A percentile compares a stretch with the other conserved stretches of the same genome.
These are phyloP conservation scores for Tylopilus sp. DNA, from an alignment of 1,284 basidiomycete genomes.

Conservation along the genomic window DNA sequence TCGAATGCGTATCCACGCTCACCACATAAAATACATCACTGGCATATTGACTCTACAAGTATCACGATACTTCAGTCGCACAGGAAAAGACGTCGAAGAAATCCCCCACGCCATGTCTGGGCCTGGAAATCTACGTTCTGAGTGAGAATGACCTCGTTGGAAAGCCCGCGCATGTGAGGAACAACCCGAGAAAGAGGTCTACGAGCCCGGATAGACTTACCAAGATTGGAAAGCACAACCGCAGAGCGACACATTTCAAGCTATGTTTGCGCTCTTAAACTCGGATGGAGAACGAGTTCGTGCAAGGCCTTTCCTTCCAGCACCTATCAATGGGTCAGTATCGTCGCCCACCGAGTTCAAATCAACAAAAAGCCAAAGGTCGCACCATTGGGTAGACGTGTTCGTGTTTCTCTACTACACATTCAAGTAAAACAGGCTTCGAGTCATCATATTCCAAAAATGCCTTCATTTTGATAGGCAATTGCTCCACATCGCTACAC, in stretches of 20 bases:
- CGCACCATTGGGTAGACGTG: slow-evolving; percentile 95
- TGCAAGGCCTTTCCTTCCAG: slow-evolving; percentile 93
- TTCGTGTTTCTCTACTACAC: slow-evolving; percentile 87
- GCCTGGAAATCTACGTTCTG: no score
- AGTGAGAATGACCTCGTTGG: no score
- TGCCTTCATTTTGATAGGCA: slow-evolving; percentile 97
- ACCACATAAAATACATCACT: no score
- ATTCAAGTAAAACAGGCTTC: slow-evolving; percentile 93
- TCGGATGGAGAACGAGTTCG: slow-evolving; percentile 83
- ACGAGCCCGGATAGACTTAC: no score
- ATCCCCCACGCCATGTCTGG: no score
- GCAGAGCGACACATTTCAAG: slow-evolving; percentile 22
- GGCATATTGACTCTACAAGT: no score
- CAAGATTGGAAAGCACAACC: no score
- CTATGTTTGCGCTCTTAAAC: slow-evolving; percentile 44
- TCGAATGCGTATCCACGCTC: no score
- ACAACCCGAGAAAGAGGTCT: no score
- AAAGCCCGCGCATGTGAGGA: no score
- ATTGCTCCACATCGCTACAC: slow-evolving; percentile 77
- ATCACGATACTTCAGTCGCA: no score
- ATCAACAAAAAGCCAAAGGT: slow-evolving; percentile 9
- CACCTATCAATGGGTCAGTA: slow-evolving; percentile 56
- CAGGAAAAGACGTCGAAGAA: no score
- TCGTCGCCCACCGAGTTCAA: neutral
- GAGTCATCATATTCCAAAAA: slow-evolving; percentile 94